These are phyloP conservation scores for Solanum bulbocastanum DNA, from an alignment of 257 asterid species.

Conservation along the genomic window DNA sequence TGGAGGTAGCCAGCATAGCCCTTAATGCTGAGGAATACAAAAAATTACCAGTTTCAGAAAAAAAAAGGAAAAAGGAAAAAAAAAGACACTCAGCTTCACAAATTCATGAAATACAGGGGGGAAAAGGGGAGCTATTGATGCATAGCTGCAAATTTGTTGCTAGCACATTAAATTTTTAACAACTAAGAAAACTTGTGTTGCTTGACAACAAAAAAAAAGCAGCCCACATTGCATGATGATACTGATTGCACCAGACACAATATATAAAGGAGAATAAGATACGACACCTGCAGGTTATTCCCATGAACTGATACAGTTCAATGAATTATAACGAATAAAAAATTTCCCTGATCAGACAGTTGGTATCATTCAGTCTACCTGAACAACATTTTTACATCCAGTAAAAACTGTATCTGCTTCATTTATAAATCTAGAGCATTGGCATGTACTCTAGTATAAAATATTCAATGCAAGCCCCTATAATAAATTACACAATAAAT, in stretches of 20 bases:
- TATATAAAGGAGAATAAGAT: not conserved
- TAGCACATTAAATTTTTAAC: not conserved
- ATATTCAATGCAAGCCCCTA: not conserved
- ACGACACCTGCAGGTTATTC: not conserved
- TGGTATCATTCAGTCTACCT: not conserved
- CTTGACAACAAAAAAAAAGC: not conserved
- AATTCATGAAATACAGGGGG: not conserved
- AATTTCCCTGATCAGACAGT: not conserved
- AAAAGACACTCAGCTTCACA: not conserved
- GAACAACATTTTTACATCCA: not conserved
- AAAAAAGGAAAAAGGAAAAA: not conserved
- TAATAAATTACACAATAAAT: not conserved
- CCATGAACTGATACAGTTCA: not conserved
- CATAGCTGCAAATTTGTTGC: not conserved
- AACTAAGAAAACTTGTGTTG: not conserved
- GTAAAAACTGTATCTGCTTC: not conserved
- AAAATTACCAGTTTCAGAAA: not conserved
- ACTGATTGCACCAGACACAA: not conserved
- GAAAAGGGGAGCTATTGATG: not conserved
- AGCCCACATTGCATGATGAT: not conserved
- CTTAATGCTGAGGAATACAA: not conserved
- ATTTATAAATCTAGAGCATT: not conserved
- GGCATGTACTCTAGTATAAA: not conserved
- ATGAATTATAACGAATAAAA: not conserved
- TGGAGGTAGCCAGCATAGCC: not conserved